Evolutionary conservation across 2,329 filamentous ascomycete genomes (phyloP), one percentile per base, ranked within the genome.

Genomic region (Exophiala dermatitidis): DNA sequence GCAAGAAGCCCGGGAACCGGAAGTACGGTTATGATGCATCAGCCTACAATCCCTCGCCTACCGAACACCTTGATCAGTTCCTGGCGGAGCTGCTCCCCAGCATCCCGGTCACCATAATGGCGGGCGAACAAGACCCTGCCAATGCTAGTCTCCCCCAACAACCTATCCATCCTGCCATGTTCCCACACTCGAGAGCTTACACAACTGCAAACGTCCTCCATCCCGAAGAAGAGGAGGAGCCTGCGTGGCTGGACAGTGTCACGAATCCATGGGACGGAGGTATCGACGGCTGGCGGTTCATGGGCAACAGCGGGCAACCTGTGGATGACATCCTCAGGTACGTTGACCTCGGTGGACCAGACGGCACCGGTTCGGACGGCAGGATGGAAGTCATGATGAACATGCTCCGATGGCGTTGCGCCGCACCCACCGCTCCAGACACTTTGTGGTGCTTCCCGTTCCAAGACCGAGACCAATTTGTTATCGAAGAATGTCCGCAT

Each of bases 391-490:
- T 96, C 79, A 93, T 97, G 86, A 93, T 97, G 70, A 84, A 85
- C 53, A 93, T 95, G 82, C 83, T 95, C 61, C 79, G 90, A 54
- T 98, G 93, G 93, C 80, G 93, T 57, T 88, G 89, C 66, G 83
- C 83, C 60, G 93, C 93, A 3, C 93, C 93, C 1, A 98, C 93
- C 0, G 93, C 93, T 1, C 93, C 94, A 0, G 94, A 98, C 70
- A 98, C 94, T 0, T 68, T 98, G 90, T 88, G 88, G 88, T 90
- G 87, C 66, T 98, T 97, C 66, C 93, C 93, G 0, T 98, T 95
- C 71, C 90, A 97, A 70, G 87, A 93, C 12, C 81, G 89, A 46
- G 94, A 98, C 66, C 90, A 88, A 0, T 94, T 97, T 65, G 85
- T 97, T 41, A 77, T 98, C 64, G 81, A 84, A 59, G 74, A 83